A percentile compares a stretch with the other conserved stretches of the same genome.
These are phyloP conservation scores for Cordyceps javanica DNA, from an alignment of 2,329 filamentous ascomycete genomes.

Conservation along the genomic window DNA sequence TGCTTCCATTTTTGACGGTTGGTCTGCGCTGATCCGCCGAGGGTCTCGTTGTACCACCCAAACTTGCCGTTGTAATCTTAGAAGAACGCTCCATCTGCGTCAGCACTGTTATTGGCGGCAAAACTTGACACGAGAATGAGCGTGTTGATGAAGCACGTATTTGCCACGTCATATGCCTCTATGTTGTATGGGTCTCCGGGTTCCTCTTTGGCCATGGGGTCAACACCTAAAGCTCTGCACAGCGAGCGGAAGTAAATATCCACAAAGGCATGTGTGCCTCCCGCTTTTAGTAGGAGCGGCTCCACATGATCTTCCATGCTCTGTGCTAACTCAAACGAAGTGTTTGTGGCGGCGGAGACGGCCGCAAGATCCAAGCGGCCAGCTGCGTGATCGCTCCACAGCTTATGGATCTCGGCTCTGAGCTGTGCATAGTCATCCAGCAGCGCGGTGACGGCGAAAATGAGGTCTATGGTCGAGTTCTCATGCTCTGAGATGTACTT, in stretches of 20 bases:
- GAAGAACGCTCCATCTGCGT: not conserved
- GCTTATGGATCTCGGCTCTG: slow-evolving; percentile 3
- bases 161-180: slow-evolving; percentile 13
- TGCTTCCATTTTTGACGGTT: slow-evolving; percentile 12
- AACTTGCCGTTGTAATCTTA: slow-evolving; percentile 17
- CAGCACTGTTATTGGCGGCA: not conserved
- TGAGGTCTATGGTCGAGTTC: slow-evolving; percentile 8
- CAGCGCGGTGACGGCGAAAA: slow-evolving; percentile 15
- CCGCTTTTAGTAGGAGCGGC: slow-evolving; percentile 18
- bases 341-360: slow-evolving; percentile 18
- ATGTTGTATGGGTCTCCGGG: slow-evolving; percentile 12
- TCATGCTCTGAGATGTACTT: slow-evolving; percentile 15
- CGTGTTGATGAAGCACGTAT: slow-evolving; percentile 4
- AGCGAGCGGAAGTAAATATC: not conserved
- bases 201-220: not conserved
- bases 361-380: slow-evolving; percentile 16
- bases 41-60: slow-evolving; percentile 17
- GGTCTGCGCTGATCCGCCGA: not conserved
- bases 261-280: not conserved
- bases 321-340: slow-evolving; percentile 17
- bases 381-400: slow-evolving; percentile 12
- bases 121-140: slow-evolving; percentile 8
- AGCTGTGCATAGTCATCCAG: slow-evolving; percentile 13
- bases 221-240: slow-evolving; percentile 7
- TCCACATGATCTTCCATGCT: slow-evolving; percentile 40